Percentiles rank a stretch among this genome's conserved stretches.
phyloP scores from a whole-genome alignment of 2,329 filamentous ascomycete genomes.

The Clonostachys solani region DNA sequence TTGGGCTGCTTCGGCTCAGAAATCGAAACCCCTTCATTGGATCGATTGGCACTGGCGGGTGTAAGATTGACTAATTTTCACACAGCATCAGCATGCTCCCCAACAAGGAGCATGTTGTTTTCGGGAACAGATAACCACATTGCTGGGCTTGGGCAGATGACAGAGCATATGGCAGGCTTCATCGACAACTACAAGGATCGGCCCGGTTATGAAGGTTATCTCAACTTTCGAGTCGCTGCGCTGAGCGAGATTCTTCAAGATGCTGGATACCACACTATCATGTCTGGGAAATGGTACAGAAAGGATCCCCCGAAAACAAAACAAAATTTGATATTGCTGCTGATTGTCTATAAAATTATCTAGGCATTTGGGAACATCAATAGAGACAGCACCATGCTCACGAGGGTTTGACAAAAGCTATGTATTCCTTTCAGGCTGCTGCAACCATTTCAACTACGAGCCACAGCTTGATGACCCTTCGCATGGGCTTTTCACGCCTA shows the following conservation, averaged over 20 bases:
- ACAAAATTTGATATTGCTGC: conserved; percentile 31
- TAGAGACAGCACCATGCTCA: conserved; percentile 20
- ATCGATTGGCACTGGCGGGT: conserved; percentile 25
- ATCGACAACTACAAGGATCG: neutral
- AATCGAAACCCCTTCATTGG: conserved; percentile 22
- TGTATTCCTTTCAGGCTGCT: conserved; percentile 53
- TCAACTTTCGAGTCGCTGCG: conserved; percentile 54
- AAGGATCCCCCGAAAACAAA: conserved; percentile 43
- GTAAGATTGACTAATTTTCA: conserved; percentile 62
- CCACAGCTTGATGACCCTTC: conserved; percentile 23
- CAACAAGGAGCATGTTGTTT: conserved; percentile 64
- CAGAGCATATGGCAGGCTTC: conserved; percentile 6
- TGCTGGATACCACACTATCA: conserved; percentile 53
- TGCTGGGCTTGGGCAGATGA: conserved; percentile 45
- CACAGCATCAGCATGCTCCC: conserved; percentile 60
- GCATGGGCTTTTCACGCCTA: no score
- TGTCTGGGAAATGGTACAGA: conserved; percentile 53
- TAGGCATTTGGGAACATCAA: no score
- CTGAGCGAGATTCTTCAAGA: conserved; percentile 55
- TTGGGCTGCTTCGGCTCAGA: conserved; percentile 20
- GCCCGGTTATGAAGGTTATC: conserved; percentile 59
- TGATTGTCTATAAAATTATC: conserved; percentile 16
- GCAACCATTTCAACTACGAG: conserved; percentile 45
- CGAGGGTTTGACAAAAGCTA: conserved; percentile 57
- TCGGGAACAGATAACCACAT: conserved; percentile 52